Percentiles rank a stretch among this genome's conserved stretches.
Evolutionary conservation across 352 stramenopile species (phyloP).

Genomic region (Phytophthora citricola): DNA sequence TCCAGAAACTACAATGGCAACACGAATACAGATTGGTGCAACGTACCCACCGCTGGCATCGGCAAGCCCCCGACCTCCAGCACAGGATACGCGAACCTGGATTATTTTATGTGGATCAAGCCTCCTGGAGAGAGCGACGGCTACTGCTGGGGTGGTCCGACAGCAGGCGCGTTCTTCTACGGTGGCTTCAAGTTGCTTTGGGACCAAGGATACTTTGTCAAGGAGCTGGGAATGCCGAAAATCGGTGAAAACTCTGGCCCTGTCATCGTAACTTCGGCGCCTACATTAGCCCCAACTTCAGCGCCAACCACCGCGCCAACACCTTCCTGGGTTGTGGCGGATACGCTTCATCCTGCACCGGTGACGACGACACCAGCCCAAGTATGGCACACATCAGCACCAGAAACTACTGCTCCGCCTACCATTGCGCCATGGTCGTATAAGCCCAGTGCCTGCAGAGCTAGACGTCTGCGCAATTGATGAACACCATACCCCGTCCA

Average conservation of each 20-base stretch:
- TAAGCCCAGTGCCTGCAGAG: constrained; percentile 9
- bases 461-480: constrained; percentile 17
- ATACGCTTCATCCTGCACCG: background rate
- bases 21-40: constrained; percentile 63
- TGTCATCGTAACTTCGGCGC: constrained; percentile 3
- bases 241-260: constrained; percentile 22
- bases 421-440: constrained; percentile 10
- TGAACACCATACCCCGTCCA: constrained; percentile 1
- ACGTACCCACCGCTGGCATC: constrained; percentile 62
- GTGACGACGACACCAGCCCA: constrained; percentile 3
- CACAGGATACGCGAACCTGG: constrained; percentile 56
- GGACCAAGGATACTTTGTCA: constrained; percentile 70
- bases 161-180: constrained; percentile 59
- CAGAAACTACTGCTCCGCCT: constrained; percentile 4
- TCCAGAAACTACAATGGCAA: constrained; percentile 69
- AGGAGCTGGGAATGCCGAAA: constrained; percentile 34
- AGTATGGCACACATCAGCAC: constrained; percentile 10
- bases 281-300: background rate
- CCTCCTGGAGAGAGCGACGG: constrained; percentile 69
- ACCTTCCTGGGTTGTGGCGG: background rate
- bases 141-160: constrained; percentile 50
- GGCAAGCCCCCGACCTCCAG: constrained; percentile 56
- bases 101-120: constrained; percentile 82
- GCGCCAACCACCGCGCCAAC: constrained; percentile 6
- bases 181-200: constrained; percentile 58